Conservation (phyloP, 805 yeast species). For the Lachancea meyersii region DNA sequence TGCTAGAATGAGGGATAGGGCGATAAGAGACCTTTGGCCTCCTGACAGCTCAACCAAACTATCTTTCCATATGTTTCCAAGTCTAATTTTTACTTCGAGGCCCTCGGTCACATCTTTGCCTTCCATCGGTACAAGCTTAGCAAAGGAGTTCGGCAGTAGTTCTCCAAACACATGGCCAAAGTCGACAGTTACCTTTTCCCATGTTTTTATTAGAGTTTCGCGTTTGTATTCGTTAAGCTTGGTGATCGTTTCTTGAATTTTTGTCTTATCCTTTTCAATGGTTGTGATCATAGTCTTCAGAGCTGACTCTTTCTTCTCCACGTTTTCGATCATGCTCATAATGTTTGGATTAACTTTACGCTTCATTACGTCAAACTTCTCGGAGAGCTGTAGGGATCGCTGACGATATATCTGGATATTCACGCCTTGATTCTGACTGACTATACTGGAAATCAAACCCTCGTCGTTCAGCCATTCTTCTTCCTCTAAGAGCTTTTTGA, state of each 20-base stretch:
- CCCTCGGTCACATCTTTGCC: conserved; percentile 84
- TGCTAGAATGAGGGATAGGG: conserved; percentile 86
- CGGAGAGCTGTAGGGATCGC: conserved; percentile 49
- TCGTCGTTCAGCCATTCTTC: conserved; percentile 72
- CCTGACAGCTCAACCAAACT: conserved; percentile 92
- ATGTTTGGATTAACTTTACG: conserved; percentile 79
- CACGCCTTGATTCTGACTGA: conserved; percentile 57
- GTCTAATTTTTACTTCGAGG: conserved; percentile 77
- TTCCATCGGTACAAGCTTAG: conserved; percentile 78
- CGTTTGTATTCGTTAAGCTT: conserved; percentile 81
- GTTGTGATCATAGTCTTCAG: conserved; percentile 76
- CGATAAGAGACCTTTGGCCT: conserved; percentile 93
- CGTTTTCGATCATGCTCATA: conserved; percentile 86
- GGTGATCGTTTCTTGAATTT: conserved; percentile 80
- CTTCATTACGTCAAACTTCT: conserved; percentile 59
- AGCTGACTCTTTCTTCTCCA: conserved; percentile 77
- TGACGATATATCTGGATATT: conserved; percentile 58
- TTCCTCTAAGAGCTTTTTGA: conserved; percentile 45
- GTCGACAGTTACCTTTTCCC: conserved; percentile 79
- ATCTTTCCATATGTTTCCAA: conserved; percentile 94
- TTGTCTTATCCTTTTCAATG: conserved; percentile 80
- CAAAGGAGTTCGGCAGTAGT: conserved; percentile 80
- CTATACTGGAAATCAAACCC: conserved; percentile 46
- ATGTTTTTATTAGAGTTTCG: conserved; percentile 74
- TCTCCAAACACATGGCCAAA: conserved; percentile 89